Conservation (phyloP, 2,329 filamentous ascomycete species). For the Alternaria brassicae region DNA sequence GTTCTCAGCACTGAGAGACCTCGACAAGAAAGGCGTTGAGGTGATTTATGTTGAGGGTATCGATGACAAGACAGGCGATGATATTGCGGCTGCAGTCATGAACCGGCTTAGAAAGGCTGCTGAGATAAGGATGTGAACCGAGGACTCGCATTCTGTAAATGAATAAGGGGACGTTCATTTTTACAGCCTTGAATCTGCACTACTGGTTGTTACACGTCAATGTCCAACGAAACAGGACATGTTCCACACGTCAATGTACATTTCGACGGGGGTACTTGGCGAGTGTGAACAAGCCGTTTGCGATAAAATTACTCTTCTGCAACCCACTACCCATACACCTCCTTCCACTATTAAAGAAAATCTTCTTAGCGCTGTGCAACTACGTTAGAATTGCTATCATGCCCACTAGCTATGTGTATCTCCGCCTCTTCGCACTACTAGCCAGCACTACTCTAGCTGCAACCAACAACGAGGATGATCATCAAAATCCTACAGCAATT, state of each 20-base stretch:
- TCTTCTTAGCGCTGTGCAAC: not conserved
- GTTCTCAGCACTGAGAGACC: constrained; percentile 84
- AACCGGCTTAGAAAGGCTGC: constrained; percentile 60
- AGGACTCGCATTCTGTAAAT: not conserved
- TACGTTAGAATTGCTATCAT: not conserved
- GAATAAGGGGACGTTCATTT: not conserved
- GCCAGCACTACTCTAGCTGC: not conserved
- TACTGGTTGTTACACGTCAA: not conserved
- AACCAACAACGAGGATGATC: not conserved
- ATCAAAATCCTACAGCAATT: not conserved
- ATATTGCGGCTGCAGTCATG: constrained; percentile 76
- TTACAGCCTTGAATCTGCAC: not conserved
- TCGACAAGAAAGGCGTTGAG: constrained; percentile 80
- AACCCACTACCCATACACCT: not conserved
- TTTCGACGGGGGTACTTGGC: not conserved
- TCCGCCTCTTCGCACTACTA: not conserved
- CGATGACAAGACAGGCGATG: constrained; percentile 69
- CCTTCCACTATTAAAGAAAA: not conserved
- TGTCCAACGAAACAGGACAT: not conserved
- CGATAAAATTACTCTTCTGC: not conserved
- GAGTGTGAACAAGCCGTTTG: not conserved
- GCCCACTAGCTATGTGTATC: not conserved
- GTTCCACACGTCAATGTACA: not conserved
- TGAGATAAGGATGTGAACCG: constrained; percentile 29
- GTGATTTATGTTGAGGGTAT: constrained; percentile 93